These are phyloP conservation scores for Trypanosoma conorhini DNA, from an alignment of 208 protist species.

Conservation along the genomic window DNA sequence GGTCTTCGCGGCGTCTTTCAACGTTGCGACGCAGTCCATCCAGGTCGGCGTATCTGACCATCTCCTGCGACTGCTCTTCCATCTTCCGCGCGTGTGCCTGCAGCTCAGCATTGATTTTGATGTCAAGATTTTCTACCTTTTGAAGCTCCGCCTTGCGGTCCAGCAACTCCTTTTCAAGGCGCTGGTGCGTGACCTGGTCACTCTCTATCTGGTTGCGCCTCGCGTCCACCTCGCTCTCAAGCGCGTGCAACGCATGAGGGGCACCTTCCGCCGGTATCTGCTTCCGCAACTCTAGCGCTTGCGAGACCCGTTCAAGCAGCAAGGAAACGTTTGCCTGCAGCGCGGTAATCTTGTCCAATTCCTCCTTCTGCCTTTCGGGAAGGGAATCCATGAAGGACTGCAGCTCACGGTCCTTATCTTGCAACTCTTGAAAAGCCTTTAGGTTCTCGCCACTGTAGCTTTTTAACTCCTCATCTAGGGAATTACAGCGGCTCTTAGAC, in stretches of 20 bases:
- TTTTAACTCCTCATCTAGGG: conserved; percentile 82
- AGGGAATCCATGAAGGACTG: conserved; percentile 88
- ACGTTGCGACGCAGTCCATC: conserved; percentile 64
- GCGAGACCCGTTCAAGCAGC: conserved; percentile 80
- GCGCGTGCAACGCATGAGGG: conserved; percentile 58
- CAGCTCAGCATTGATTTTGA: conserved; percentile 89
- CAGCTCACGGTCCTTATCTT: conserved; percentile 86
- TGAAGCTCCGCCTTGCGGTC: conserved; percentile 87
- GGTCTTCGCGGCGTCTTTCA: conserved; percentile 54
- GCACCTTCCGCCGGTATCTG: conserved; percentile 76
- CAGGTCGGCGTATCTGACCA: conserved; percentile 79
- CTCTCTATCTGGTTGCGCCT: conserved; percentile 77
- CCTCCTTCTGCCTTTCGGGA: conserved; percentile 73
- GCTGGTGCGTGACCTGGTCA: conserved; percentile 82
- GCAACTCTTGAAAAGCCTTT: conserved; percentile 80
- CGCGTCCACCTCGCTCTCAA: conserved; percentile 82
- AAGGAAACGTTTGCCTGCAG: conserved; percentile 60
- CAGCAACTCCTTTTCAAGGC: conserved; percentile 89
- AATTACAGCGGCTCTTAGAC: conserved; percentile 55
- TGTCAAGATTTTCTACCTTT: conserved; percentile 86
- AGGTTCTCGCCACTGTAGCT: conserved; percentile 88
- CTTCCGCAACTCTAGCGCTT: conserved; percentile 71
- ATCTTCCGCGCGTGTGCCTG: conserved; percentile 76
- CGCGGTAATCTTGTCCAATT: conserved; percentile 56
- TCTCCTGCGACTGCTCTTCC: conserved; percentile 77